These are phyloP conservation scores for Phaeosphaeriaceae sp. DNA, from an alignment of 2,329 filamentous ascomycete species.

Conservation along the genomic window DNA sequence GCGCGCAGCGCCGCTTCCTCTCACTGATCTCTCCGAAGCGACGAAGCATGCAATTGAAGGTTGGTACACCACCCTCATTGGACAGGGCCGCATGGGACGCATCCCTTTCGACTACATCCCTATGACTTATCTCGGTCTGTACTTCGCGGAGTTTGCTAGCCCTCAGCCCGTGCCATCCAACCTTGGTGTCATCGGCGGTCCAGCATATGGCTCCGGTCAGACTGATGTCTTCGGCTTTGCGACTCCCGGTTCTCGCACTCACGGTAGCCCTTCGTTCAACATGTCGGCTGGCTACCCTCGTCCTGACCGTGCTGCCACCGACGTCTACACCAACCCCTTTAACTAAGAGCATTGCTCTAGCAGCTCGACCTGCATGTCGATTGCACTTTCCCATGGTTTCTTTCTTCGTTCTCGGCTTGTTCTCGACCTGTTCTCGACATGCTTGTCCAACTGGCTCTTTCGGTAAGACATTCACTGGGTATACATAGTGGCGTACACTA, in stretches of 20 bases:
- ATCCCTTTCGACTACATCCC: constrained; percentile 40
- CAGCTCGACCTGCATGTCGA: not conserved
- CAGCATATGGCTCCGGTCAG: constrained; percentile 13
- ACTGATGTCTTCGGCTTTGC: constrained; percentile 14
- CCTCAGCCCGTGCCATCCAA: constrained; percentile 11
- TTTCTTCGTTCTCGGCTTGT: constrained; percentile 17
- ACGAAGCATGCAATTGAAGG: constrained; percentile 33
- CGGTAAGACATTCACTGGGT: constrained; percentile 13
- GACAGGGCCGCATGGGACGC: constrained; percentile 23
- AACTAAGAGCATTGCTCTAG: constrained; percentile 14
- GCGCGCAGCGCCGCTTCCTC: constrained; percentile 15
- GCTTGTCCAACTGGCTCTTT: constrained; percentile 15
- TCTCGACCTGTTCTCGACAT: constrained; percentile 21
- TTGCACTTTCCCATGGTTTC: constrained; percentile 3
- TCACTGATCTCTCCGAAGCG: constrained; percentile 19
- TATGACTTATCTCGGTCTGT: constrained; percentile 25
- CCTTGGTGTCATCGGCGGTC: constrained; percentile 34
- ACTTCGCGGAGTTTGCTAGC: constrained; percentile 18
- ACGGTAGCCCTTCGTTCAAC: constrained; percentile 6
- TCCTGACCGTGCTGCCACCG: constrained; percentile 7
- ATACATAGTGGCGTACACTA: constrained; percentile 14
- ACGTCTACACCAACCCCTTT: constrained; percentile 15
- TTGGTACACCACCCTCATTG: constrained; percentile 28
- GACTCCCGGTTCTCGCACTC: constrained; percentile 14
- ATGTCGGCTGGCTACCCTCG: constrained; percentile 3